Base-by-base conservation (phyloP, 2,329 filamentous ascomycete genomes). In the Aspergillus sp. region DNA sequence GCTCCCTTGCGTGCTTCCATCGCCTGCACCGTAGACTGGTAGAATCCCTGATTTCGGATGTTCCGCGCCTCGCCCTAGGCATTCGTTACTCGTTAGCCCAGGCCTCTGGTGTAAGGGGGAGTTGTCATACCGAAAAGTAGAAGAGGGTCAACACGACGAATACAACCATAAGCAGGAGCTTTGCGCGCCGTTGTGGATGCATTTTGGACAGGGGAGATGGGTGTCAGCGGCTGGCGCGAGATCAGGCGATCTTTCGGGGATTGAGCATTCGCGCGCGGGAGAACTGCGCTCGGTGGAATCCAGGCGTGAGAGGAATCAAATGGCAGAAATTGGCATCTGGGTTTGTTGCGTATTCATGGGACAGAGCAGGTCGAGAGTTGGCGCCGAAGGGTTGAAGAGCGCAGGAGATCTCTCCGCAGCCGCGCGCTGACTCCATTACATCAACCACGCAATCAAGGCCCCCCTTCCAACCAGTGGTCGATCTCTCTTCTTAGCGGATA, bases 121-220 rank as follows among this genome's bases (percentile, higher is more conserved):
- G n/a, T 15, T 14, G 24, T 37, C 69, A 66, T 55, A 80, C 75
- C 36, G 79, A 80, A 55, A 85, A 79, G 66, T 89, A 86, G 45
- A 93, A 66, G 34, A 81, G 64, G 28, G 79, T 69, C 45, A 89
- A 61, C 38, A 89, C 60, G 37, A 74, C 66, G 43, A 78, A 67
- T 45, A 86, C 46, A 35, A 78, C 67, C 35, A 80, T 66, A 49
- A 75, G 64, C 35, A 86, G 64, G 46, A 81, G 64, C 52, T 79
- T 78, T 48, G 85, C 53, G 47, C 84, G 78, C 43, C 85, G 78
- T 47, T 72, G 68, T 13, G 80, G 81, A 49, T 77, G 74, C 81
- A 86, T 86, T 34, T 37, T 47, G 36, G 29, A 12, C 13, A 26
- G 10, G n/a, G n/a, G n/a, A n/a, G n/a, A n/a, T n/a, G n/a, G n/a